Conservation (phyloP, 805 yeast species). For the Maudiozyma pseudohumilis region DNA sequence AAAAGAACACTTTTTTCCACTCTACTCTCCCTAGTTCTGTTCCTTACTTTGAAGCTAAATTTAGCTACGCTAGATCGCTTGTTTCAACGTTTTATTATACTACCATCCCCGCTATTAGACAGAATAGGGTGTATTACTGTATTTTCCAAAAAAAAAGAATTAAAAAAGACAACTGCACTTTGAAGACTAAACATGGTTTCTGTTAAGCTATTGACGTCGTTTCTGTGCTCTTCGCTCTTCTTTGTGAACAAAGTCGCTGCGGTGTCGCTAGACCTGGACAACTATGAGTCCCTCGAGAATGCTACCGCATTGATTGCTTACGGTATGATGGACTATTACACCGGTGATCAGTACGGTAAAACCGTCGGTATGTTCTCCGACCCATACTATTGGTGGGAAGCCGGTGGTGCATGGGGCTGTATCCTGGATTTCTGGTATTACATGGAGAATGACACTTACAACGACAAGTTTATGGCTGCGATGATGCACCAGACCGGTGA, state of each 20-base stretch:
- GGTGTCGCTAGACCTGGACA: slow-evolving; percentile 22
- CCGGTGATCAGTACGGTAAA: slow-evolving; percentile 58
- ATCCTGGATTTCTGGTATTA: slow-evolving; percentile 69
- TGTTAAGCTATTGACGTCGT: background rate
- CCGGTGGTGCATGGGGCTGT: slow-evolving; percentile 92
- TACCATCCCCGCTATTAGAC: no score
- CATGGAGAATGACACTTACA: slow-evolving; percentile 62
- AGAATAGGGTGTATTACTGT: no score
- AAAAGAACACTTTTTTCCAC: no score
- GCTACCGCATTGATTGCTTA: slow-evolving; percentile 53
- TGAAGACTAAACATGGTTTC: background rate
- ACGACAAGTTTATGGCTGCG: slow-evolving; percentile 47
- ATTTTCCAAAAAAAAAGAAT: no score
- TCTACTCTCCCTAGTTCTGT: no score
- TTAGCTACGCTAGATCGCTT: no score
- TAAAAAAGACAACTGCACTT: background rate
- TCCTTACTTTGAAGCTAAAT: no score
- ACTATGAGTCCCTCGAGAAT: slow-evolving; percentile 27
- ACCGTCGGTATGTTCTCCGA: slow-evolving; percentile 75
- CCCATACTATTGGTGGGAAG: slow-evolving; percentile 99
- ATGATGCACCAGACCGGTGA: slow-evolving; percentile 65
- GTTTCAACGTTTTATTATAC: no score
- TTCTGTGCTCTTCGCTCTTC: background rate
- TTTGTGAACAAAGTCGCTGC: slow-evolving; percentile 6
- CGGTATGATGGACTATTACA: slow-evolving; percentile 78